Evolutionary conservation across 2,329 filamentous ascomycete genomes (phyloP), one percentile per base, ranked within the genome.

Genomic region (Monilinia aucupariae): DNA sequence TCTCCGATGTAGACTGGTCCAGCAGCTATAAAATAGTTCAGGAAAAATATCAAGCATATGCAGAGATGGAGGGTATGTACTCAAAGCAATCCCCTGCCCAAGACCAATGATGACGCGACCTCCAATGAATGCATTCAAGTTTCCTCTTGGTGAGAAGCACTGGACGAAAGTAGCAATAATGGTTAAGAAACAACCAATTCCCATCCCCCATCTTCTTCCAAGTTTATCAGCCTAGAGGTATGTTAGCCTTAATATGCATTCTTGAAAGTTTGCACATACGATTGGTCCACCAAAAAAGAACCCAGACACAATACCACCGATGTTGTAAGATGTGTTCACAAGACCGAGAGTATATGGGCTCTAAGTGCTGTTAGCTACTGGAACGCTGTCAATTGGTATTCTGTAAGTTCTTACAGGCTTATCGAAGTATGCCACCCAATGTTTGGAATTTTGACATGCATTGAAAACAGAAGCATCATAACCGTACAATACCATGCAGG

Each of bases 391-490:
- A 9, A 17, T 12, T 17, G 15, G 20, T 17, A 20, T 37, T 8
- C 25, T 47, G 27, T 1, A 15, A 30, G 41, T 17, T 32, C 65
- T 50, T 64, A 69, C 64, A 20, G 66, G 66, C 41, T 65, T 53
- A 68, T 86, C 77, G 74, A 89, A 88, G 76, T 81, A 90, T 22
- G 76, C 77, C 17, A 85, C 76, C 87, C 87, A 90, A 73, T 90
- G 82, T 20, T 83, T 55, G 1, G 85, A 88, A 34, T 83, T 85
- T 74, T 89, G 87, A 9, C 89, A 82, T 4, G 86, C 85, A 73
- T 90, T 90, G 79, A 86, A 90, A 53, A 89, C 86, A 45, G 85
- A 88, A 2, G 87, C 86, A 79, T 90, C 87, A 72, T 90, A 90
- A 63, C 87, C 87, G 72, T 89, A 90, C 52, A 90, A 79, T n/a